These are phyloP conservation scores for Dinochytrium kinnereticum DNA, from an alignment of 371 early-diverging fungal species.

Conservation along the genomic window DNA sequence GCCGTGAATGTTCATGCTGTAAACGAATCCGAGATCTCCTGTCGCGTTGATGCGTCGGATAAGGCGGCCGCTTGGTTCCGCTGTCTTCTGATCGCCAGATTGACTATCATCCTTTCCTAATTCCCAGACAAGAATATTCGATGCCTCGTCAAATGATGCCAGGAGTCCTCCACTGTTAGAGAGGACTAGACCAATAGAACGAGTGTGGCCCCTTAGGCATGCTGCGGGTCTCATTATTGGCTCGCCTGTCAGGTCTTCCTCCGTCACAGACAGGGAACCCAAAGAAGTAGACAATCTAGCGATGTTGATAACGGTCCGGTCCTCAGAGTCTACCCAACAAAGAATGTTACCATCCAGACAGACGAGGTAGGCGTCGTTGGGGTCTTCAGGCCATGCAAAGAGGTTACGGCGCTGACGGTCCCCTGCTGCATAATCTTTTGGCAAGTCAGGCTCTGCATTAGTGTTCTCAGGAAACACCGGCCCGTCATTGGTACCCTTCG, in stretches of 20 bases:
- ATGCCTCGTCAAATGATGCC: slow-evolving; percentile 44
- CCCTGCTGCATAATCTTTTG: background rate
- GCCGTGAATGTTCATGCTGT: slow-evolving; percentile 45
- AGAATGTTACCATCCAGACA: slow-evolving; percentile 34
- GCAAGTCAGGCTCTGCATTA: background rate
- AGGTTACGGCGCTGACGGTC: slow-evolving; percentile 16
- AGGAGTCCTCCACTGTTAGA: slow-evolving; percentile 40
- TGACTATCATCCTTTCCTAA: background rate
- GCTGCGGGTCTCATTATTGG: background rate
- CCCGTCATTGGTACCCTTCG: background rate
- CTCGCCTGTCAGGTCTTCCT: background rate
- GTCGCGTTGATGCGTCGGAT: slow-evolving; percentile 30
- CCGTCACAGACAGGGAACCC: too few species aligned
- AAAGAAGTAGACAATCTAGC: background rate
- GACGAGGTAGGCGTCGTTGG: slow-evolving; percentile 39
- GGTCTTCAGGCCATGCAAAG: slow-evolving; percentile 45
- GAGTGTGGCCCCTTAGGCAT: slow-evolving; percentile 27
- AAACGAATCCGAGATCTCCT: slow-evolving; percentile 39
- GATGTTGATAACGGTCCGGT: slow-evolving; percentile 26
- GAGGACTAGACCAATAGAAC: slow-evolving; percentile 40
- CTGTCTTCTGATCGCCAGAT: background rate
- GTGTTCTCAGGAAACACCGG: background rate
- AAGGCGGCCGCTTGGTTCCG: background rate
- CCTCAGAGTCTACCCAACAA: slow-evolving; percentile 38
- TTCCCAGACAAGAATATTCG: slow-evolving; percentile 42